Base-by-base conservation (phyloP, 345 rosid species). In the Arabidopsis arenosa region DNA sequence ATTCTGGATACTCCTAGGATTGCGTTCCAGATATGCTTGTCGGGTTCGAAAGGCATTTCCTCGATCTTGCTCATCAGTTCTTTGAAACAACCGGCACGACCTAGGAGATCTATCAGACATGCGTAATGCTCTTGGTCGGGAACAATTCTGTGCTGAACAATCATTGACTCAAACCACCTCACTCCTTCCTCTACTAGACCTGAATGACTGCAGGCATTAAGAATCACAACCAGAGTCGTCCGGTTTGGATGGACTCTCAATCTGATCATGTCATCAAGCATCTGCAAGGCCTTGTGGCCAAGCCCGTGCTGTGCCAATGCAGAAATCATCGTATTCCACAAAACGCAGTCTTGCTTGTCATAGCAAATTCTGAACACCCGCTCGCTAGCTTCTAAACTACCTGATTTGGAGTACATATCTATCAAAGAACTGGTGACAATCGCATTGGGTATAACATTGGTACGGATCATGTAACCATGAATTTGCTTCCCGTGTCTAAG, bases 291-390 rank as follows among this genome's bases (percentile, higher is more conserved):
- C 73, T 82, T 81, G 75, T 82, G 82, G 37, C 92, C 93, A 55
- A 59, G 82, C 37, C 95, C 93, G 73, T 93, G 97, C 36, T 89
- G 93, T 13, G 87, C 89, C 72, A 88, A 78, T 10, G 92, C 89
- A 70, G 95, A 93, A 10, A 90, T 83, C 91, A 93, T 89, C 18
- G 97, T 90, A 49, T 93, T 89, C 92, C 97, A 93, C 75, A 89
- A 60, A 51, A 89, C 83, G n/a, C 80, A 77, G 66, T 86, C 89
- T 57, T 66, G 83, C 81, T 84, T 89, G 63, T 83, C 66, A 45
- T 64, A 72, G 17, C 54, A 60, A 18, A 72, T 77, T 67, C 69
- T 30, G 79, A 93, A 93, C 75, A 88, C 85, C 76, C 17, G 78
- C 82, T 77, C 73, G 40, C 87, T 86, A 70, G 71, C 70, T 41